Evolutionary conservation across 2,329 filamentous ascomycete genomes (phyloP).

Genomic region (Exophiala sp.): DNA sequence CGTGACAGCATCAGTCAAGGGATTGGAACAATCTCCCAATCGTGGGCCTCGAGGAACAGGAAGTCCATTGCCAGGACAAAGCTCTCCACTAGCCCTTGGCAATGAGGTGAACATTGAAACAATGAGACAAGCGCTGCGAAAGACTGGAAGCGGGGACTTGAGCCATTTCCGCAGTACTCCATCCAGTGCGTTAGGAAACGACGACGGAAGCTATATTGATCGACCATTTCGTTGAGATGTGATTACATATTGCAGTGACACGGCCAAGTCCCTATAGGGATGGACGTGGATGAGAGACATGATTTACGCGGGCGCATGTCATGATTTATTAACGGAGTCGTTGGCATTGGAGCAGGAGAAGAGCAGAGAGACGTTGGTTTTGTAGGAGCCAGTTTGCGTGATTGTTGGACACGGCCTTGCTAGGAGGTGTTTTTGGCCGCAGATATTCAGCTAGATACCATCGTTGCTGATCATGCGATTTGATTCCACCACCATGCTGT

Average conservation of each 20-base stretch:
- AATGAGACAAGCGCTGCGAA: conserved; percentile 80
- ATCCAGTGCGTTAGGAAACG: conserved; percentile 33
- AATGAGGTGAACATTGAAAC: conserved; percentile 85
- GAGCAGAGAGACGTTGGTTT: too few relatives aligned
- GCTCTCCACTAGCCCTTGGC: conserved; percentile 47
- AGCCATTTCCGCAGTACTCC: conserved; percentile 37
- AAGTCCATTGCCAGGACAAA: conserved; percentile 56
- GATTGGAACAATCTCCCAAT: conserved; percentile 62
- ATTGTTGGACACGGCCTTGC: too few relatives aligned
- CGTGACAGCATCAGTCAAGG: conserved; percentile 67
- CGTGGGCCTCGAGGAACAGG: conserved; percentile 49
- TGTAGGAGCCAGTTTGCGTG: too few relatives aligned
- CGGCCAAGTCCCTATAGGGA: too few relatives aligned
- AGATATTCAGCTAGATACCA: too few relatives aligned
- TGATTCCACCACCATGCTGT: too few relatives aligned
- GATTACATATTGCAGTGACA: too few relatives aligned
- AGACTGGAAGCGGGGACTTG: conserved; percentile 79
- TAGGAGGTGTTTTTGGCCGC: too few relatives aligned
- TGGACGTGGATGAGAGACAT: conserved; percentile 9
- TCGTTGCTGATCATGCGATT: too few relatives aligned
- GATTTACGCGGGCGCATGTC: conserved; percentile 24
- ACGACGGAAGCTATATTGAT: conserved; percentile 27
- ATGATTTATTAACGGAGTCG: conserved; percentile 10
- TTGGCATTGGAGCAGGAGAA: conserved; percentile 1
- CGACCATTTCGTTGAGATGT: conserved; percentile 21